Base-by-base conservation (phyloP, 139 green algal species). In the Diplosphaera chodatii region DNA sequence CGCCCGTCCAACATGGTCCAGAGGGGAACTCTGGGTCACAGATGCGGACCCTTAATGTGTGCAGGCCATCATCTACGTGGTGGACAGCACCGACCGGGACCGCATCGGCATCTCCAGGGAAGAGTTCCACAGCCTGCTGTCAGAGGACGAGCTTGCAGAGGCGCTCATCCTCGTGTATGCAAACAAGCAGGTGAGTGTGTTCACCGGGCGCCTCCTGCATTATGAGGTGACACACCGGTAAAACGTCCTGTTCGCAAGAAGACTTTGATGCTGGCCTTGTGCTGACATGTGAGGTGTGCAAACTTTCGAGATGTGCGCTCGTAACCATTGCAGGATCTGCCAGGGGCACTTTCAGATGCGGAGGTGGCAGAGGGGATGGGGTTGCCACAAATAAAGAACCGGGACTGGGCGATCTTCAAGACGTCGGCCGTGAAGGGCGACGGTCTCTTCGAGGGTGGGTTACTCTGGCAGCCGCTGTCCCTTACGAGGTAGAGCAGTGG, bases 61-160 rank as follows among this genome's bases (percentile, higher is more conserved):
- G n/a, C 88, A 98, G 78, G 95, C 95, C 55, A 93, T 99, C 74
- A 98, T 99, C 37, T 99, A 98, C 72, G 95, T 99, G 18, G 95
- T 99, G 2, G 96, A 99, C 84, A 93, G 81, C 64, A 97, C 81
- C 63, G 96, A 99, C 71, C 84, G 80, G 34, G 96, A 98, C 68
- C 87, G 96, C 31, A 88, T 99, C 27, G 84, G 84, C 32, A 96
- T 88, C 3, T 91, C 85, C 2, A 31, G 71, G 29, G 75, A 73
- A 29, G 75, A 80, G 37, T 82, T 92, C 66, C 96, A 98, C 73
- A 87, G 89, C 2, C 97, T 99, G 21, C 83, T 99, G 62, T 88
- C 96, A 65, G 96, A 99, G 81, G 96, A 99, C 66, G 95, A 99
- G 85, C 87, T 99, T 21, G 88, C 90, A 64, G 86, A 98, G 59